A percentile compares a stretch with the other conserved stretches of the same genome.
Conservation (phyloP, 805 yeast species). For the Torulaspora franciscae region DNA sequence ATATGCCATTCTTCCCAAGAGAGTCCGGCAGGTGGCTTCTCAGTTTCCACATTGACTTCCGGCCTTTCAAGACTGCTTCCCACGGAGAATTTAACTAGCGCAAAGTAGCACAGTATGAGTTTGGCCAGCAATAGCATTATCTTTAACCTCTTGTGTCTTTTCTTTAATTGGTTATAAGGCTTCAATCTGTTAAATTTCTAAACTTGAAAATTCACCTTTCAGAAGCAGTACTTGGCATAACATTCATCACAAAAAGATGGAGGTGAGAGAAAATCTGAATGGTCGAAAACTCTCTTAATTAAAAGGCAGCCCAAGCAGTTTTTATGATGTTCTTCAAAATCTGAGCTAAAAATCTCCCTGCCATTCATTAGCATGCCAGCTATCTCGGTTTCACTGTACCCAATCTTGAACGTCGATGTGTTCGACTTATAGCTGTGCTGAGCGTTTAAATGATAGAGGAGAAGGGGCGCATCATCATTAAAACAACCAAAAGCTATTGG, state of each 20-base stretch:
- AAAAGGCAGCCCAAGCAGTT: constrained; percentile 56
- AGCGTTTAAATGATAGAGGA: constrained; percentile 49
- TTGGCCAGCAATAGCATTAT: neutral
- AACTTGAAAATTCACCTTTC: constrained; percentile 5
- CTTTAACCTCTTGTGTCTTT: neutral
- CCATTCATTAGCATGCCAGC: constrained; percentile 48
- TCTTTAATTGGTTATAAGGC: neutral
- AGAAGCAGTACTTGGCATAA: constrained; percentile 40
- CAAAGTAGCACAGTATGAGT: constrained; percentile 2
- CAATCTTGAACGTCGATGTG: constrained; percentile 54
- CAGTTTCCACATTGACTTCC: constrained; percentile 32
- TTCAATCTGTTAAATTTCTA: neutral
- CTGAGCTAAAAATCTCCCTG: constrained; percentile 44
- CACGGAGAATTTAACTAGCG: constrained; percentile 7
- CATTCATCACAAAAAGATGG: constrained; percentile 39
- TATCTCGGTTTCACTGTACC: constrained; percentile 44
- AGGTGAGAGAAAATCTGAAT: constrained; percentile 13
- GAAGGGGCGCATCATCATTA: constrained; percentile 41
- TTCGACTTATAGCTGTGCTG: constrained; percentile 44
- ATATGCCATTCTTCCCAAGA: constrained; percentile 88
- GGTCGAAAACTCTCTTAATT: constrained; percentile 49
- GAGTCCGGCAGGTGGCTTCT: constrained; percentile 47
- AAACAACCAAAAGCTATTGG: constrained; percentile 86
- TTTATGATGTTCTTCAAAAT: constrained; percentile 39
- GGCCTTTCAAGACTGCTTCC: constrained; percentile 13